Conservation (phyloP, 352 stramenopile species). For the Pythium vanterpoolii region DNA sequence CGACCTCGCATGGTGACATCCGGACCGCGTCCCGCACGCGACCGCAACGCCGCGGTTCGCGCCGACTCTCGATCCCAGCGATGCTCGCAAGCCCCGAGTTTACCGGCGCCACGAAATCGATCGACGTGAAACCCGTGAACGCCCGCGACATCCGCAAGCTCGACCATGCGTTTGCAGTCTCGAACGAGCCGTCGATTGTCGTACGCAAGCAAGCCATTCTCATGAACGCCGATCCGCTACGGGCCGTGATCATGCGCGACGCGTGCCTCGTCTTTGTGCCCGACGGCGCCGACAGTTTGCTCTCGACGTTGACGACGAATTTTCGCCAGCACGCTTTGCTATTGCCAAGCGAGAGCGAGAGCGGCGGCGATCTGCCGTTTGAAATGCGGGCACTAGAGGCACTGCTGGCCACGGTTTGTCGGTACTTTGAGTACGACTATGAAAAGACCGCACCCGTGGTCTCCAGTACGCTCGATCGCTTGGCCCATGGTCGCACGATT, state of each 20-base stretch:
- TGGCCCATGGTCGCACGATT: conserved; percentile 41
- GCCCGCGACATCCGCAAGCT: conserved; percentile 73
- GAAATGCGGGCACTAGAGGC: conserved; percentile 31
- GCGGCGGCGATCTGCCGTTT: conserved; percentile 4
- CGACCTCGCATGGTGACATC: not conserved
- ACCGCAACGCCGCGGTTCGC: conserved; percentile 4
- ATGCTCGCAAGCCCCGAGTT: not conserved
- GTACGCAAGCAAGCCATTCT: conserved; percentile 77
- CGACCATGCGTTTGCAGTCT: conserved; percentile 78
- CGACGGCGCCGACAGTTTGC: conserved; percentile 49
- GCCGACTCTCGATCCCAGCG: conserved; percentile 2
- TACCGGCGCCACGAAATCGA: conserved; percentile 8
- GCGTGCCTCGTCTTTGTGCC: conserved; percentile 33
- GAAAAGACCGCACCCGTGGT: conserved; percentile 44
- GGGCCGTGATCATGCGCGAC: conserved; percentile 72
- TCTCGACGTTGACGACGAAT: conserved; percentile 29
- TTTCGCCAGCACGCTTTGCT: conserved; percentile 23
- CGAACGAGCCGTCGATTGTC: conserved; percentile 71
- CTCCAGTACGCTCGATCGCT: conserved; percentile 39
- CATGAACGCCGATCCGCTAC: conserved; percentile 68
- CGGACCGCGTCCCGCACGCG: not conserved
- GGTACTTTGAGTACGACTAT: conserved; percentile 55
- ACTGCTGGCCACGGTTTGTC: conserved; percentile 48
- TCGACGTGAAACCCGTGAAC: conserved; percentile 49
- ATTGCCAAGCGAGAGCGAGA: not conserved